Evolutionary conservation across 179 eudicot genomes (phyloP).

Genomic region (Amaranthus tricolor): DNA sequence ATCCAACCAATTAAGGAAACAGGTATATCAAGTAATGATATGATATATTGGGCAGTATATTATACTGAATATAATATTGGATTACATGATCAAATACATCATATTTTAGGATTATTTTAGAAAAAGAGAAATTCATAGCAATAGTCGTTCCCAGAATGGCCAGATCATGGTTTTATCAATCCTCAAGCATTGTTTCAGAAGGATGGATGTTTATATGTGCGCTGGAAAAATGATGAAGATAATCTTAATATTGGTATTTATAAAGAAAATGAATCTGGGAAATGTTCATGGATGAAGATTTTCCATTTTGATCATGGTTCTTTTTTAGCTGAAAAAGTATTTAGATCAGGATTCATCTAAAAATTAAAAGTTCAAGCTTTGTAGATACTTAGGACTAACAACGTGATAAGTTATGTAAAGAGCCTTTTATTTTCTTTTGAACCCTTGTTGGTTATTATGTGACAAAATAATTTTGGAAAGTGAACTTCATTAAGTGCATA

Average conservation of each 20-base stretch:
- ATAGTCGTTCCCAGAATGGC: background rate
- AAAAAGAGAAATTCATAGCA: background rate
- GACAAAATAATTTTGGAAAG: too few species aligned
- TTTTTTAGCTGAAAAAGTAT: background rate
- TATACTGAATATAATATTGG: background rate
- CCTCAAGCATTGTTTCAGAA: background rate
- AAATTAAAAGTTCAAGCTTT: background rate
- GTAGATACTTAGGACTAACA: background rate
- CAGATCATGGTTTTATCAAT: background rate
- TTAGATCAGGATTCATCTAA: slow-evolving; percentile 2
- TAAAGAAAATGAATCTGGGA: background rate
- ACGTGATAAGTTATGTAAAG: background rate
- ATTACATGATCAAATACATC: background rate
- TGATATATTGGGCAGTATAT: slow-evolving; percentile 1
- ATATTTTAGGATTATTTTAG: slow-evolving; percentile 9
- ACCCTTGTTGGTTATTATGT: background rate
- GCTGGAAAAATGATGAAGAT: slow-evolving; percentile 5
- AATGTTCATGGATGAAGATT: background rate
- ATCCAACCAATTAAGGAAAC: slow-evolving; percentile 2
- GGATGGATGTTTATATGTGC: slow-evolving; percentile 3
- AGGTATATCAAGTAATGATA: background rate
- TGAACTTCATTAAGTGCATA: background rate
- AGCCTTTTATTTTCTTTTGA: background rate
- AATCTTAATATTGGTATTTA: background rate
- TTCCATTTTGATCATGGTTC: slow-evolving; percentile 10